Percentiles rank a stretch among this genome's conserved stretches.
These are phyloP conservation scores for Tolypocladium ovalisporum DNA, from an alignment of 2,329 filamentous ascomycete genomes.

Conservation along the genomic window DNA sequence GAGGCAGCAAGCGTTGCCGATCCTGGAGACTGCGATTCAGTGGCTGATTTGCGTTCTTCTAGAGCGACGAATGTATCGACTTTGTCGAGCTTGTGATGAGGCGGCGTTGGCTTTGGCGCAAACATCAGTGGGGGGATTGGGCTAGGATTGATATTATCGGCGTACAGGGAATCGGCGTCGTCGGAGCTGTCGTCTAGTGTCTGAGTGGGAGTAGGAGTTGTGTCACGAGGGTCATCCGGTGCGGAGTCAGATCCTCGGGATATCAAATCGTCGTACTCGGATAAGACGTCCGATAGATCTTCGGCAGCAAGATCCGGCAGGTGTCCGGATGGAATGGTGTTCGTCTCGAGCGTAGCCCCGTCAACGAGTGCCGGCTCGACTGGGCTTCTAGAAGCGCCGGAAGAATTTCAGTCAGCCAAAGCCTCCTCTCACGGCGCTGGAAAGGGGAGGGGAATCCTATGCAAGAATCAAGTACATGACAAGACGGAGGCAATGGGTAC, in stretches of 20 bases:
- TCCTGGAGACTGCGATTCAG: constrained; percentile 14
- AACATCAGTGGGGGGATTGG: constrained; percentile 34
- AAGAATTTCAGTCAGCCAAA: constrained; percentile 15
- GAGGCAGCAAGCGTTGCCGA: constrained; percentile 14
- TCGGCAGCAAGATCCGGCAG: constrained; percentile 31
- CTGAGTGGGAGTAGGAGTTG: constrained; percentile 13
- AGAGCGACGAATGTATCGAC: constrained; percentile 21
- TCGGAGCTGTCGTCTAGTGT: constrained; percentile 17
- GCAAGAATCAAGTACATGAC: not conserved
- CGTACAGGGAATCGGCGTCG: constrained; percentile 12
- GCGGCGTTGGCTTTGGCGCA: constrained; percentile 37
- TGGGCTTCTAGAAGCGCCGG: constrained; percentile 10
- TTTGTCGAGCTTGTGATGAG: constrained; percentile 39
- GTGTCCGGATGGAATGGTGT: constrained; percentile 28
- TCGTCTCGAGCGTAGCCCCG: constrained; percentile 14
- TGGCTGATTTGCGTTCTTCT: constrained; percentile 13
- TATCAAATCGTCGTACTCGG: constrained; percentile 32
- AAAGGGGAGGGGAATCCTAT: not conserved
- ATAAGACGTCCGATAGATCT: constrained; percentile 27
- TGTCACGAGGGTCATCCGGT: constrained; percentile 14
- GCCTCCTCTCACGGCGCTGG: constrained; percentile 1
- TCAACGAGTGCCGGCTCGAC: constrained; percentile 13
- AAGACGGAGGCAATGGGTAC: constrained; percentile 5
- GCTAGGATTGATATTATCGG: constrained; percentile 26
- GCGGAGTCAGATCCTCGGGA: constrained; percentile 21